Percentiles rank a stretch among this genome's conserved stretches.
Conservation (phyloP, 140 eudicot species). For the Senecio squalidus region DNA sequence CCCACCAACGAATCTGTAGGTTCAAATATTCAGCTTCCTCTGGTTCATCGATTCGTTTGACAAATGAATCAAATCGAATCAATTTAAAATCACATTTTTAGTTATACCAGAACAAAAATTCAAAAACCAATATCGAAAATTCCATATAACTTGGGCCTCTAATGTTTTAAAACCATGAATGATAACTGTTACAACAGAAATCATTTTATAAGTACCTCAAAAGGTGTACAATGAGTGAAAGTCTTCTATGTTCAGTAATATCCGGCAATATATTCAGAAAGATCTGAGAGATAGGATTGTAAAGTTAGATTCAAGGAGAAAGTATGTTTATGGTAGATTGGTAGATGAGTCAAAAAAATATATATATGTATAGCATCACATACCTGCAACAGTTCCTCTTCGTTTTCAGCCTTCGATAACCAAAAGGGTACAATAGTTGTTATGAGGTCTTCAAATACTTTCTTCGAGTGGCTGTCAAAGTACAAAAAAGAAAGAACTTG, state of each 20-base stretch:
- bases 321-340: background rate
- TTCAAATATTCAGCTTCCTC: background rate
- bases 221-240: slow-evolving; percentile 54
- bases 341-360: background rate
- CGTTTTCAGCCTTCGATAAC: slow-evolving; percentile 48
- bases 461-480: slow-evolving; percentile 71
- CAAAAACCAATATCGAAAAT: no score
- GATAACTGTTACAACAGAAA: background rate
- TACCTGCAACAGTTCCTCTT: slow-evolving; percentile 69
- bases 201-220: slow-evolving; percentile 47
- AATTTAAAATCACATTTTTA: background rate
- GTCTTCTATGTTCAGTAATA: slow-evolving; percentile 67
- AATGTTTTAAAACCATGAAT: background rate
- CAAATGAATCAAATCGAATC: background rate
- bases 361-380: slow-evolving; percentile 10
- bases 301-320: slow-evolving; percentile 5
- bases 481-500: slow-evolving; percentile 15
- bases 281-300: slow-evolving; percentile 32
- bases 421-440: slow-evolving; percentile 83
- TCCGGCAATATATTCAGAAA: slow-evolving; percentile 66
- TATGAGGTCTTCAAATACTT: slow-evolving; percentile 74
- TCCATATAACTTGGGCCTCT: no score
- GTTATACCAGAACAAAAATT: no score
- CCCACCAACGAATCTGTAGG: no score
- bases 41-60: background rate